Conservation (phyloP, 805 yeast species). For the Starmerella khaoyaiensis region DNA sequence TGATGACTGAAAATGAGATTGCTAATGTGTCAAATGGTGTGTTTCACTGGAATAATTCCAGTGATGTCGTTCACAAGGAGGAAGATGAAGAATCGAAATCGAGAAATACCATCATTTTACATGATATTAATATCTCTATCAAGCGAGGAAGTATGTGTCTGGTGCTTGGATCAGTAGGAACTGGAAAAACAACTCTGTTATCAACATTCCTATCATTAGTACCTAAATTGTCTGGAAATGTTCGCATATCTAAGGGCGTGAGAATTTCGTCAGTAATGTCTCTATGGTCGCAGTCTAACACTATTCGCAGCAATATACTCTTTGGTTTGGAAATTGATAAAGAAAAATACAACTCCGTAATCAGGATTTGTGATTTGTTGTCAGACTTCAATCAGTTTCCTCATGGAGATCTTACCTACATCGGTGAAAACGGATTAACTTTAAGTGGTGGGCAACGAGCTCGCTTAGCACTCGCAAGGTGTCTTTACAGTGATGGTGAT, state of each 20-base stretch:
- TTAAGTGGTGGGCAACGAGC: constrained; percentile 86
- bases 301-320: constrained; percentile 8
- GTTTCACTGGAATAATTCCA: too few relatives aligned
- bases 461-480: constrained; percentile 65
- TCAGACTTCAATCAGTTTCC: constrained; percentile 13
- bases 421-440: constrained; percentile 80
- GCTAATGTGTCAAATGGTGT: too few relatives aligned
- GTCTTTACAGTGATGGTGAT: constrained; percentile 54
- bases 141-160: constrained; percentile 56
- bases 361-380: constrained; percentile 10
- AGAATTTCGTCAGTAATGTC: constrained; percentile 5
- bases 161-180: constrained; percentile 66
- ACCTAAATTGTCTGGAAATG: constrained; percentile 40
- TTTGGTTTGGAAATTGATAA: constrained; percentile 21
- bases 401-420: constrained; percentile 34
- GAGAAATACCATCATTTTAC: not conserved
- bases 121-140: constrained; percentile 39
- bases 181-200: constrained; percentile 67
- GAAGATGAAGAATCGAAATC: constrained; percentile 5
- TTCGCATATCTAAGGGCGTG: constrained; percentile 40
- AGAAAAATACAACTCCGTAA: constrained; percentile 4
- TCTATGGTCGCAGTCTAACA: constrained; percentile 6
- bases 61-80: constrained; percentile 6
- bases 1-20: too few relatives aligned
- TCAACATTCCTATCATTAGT: constrained; percentile 59